Conservation (phyloP, 2,329 filamentous ascomycete genomes). For the Biscogniauxia mediterranea region DNA sequence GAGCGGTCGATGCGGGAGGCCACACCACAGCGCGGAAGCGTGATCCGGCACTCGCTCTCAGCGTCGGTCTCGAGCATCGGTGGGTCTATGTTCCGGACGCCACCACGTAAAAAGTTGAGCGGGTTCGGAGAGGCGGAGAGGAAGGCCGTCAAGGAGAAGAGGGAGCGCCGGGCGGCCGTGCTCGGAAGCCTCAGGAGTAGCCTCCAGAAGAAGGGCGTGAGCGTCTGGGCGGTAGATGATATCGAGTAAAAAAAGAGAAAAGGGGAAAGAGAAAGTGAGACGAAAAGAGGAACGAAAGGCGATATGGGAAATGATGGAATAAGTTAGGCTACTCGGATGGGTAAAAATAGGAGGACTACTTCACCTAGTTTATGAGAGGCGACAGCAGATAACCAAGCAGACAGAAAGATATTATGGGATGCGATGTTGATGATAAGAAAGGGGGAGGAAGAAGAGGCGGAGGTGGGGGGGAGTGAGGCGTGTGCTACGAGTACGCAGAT, state of each 20-base stretch:
- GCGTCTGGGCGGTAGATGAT: slow-evolving; percentile 50
- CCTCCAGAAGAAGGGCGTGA: slow-evolving; percentile 49
- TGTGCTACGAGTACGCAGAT: neutral
- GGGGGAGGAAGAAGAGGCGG: neutral
- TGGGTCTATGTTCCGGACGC: slow-evolving; percentile 37
- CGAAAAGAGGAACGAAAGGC: too few species aligned
- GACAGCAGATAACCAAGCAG: neutral
- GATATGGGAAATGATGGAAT: neutral
- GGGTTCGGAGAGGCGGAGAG: slow-evolving; percentile 61
- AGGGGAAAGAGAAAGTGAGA: neutral
- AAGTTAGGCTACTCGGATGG: neutral
- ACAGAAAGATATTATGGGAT: neutral
- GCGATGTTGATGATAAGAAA: neutral
- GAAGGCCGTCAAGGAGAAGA: slow-evolving; percentile 51
- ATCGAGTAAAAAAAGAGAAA: slow-evolving; percentile 37
- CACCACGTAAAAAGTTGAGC: slow-evolving; percentile 60
- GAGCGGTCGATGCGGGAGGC: slow-evolving; percentile 38
- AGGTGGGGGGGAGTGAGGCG: too few species aligned
- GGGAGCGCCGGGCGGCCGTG: slow-evolving; percentile 51
- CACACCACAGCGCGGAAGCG: slow-evolving; percentile 36
- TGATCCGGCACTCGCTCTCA: slow-evolving; percentile 41
- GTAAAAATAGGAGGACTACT: neutral
- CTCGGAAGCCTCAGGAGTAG: slow-evolving; percentile 50
- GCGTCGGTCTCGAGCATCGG: slow-evolving; percentile 40
- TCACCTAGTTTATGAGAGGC: neutral